Conservation (phyloP, 768 basidiomycete species). For the Pulveroboletus ravenelii region DNA sequence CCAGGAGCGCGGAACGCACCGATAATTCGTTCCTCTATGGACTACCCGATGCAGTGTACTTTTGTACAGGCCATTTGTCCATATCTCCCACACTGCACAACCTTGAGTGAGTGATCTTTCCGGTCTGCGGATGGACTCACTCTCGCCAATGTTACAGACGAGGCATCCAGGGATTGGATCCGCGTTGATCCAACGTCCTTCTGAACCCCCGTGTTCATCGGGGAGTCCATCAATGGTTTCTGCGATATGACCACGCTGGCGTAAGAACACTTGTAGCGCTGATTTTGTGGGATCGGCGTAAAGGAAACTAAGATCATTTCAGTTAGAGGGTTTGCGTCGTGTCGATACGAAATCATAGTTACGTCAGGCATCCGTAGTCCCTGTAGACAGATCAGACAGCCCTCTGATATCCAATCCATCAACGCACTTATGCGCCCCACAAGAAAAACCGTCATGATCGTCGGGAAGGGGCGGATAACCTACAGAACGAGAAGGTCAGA, state of each 20-base stretch:
- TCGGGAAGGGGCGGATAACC: slow-evolving; percentile 85
- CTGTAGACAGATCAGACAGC: slow-evolving; percentile 33
- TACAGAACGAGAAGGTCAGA: slow-evolving; percentile 22
- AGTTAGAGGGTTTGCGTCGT: slow-evolving; percentile 4
- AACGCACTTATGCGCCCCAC: slow-evolving; percentile 81
- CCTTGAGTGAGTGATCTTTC: neutral
- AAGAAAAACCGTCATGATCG: slow-evolving; percentile 78
- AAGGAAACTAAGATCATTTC: slow-evolving; percentile 58
- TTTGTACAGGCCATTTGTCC: slow-evolving; percentile 83
- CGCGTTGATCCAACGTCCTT: slow-evolving; percentile 76
- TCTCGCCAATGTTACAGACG: slow-evolving; percentile 91
- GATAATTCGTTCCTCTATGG: slow-evolving; percentile 69
- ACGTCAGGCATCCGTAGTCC: slow-evolving; percentile 92
- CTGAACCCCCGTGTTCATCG: slow-evolving; percentile 48
- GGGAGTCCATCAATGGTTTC: slow-evolving; percentile 36
- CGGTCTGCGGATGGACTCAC: slow-evolving; percentile 38
- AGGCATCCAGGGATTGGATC: slow-evolving; percentile 80
- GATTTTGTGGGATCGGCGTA: slow-evolving; percentile 74
- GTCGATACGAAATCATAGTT: slow-evolving; percentile 18
- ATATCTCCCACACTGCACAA: slow-evolving; percentile 80
- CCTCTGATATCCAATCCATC: neutral
- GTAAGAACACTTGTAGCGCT: slow-evolving; percentile 79
- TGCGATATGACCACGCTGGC: slow-evolving; percentile 34
- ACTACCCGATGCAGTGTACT: slow-evolving; percentile 90
- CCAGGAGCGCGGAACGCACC: slow-evolving; percentile 21